Evolutionary conservation across 768 basidiomycete genomes (phyloP), one percentile per base, ranked within the genome.

Genomic region (Lentinula detonsa): DNA sequence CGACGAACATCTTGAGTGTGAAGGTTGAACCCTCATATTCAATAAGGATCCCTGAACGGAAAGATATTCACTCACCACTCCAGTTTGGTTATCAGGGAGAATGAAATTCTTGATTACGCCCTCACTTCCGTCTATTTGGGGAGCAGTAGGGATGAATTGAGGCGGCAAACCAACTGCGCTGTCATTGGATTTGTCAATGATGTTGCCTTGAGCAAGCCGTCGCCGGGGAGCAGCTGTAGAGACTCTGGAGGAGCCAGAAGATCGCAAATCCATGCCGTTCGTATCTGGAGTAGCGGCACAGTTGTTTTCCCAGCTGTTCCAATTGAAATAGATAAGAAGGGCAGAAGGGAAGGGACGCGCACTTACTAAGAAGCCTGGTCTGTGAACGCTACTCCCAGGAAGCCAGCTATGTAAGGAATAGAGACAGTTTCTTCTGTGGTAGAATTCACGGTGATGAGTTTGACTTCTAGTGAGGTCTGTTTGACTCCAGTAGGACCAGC

Each of bases 81-180:
- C 85, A 1, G 85, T 86, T 63, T 77, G 76, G 23, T 79, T 81
- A 61, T 78, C 81, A 2, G 83, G 79, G 8, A 86, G 72, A 28
- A 86, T 73, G 66, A 74, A 86, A 1, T 82, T 81, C 67, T 83
- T 81, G 64, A 85, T 80, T 7, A 81, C 79, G 23, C 81, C 83
- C 42, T 69, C 69, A 57, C 78, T 83, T 2, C 81, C 84, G 34
- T 73, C 69, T 3, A 78, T 72, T 2, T 74, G 67, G 1, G 81
- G 78, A 3, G 80, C 65, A 5, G 73, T 79, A 0, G 85, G 85
- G 21, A 76, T 59, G 69, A 79, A 83, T 31, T 71, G 78, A 9
- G 67, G 63, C 6, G 85, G 85, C 15, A 86, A 74, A 4, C 69
- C 76, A 23, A 84, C 65, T 0, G 75, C 81, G 40, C 69, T 74